Evolutionary conservation across 2,329 filamentous ascomycete species (phyloP).

Genomic region (Fusarium globosum): DNA sequence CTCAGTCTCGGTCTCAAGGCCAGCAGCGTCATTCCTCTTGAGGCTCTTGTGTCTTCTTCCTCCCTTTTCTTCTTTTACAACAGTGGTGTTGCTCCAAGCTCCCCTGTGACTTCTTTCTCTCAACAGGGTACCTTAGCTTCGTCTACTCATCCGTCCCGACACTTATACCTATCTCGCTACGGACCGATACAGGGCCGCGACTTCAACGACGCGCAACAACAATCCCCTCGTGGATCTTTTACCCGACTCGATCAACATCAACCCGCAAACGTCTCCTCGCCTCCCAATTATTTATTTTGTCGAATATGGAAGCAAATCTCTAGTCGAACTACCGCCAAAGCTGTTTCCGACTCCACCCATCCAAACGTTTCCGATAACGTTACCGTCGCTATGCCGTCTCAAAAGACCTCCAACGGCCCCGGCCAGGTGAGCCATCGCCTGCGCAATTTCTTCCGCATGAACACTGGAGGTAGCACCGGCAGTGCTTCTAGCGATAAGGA

Average conservation of each 20-base stretch:
- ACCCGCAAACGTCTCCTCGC: slow-evolving; percentile 1
- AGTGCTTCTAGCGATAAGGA: slow-evolving; percentile 53
- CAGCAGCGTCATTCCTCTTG: slow-evolving; percentile 36
- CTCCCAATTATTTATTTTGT: slow-evolving; percentile 25
- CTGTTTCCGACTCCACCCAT: slow-evolving; percentile 23
- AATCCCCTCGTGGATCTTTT: slow-evolving; percentile 24
- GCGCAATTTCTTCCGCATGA: slow-evolving; percentile 79
- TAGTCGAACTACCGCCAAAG: slow-evolving; percentile 45
- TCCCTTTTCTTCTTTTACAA: slow-evolving; percentile 25
- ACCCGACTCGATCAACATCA: slow-evolving; percentile 25
- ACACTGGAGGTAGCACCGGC: slow-evolving; percentile 55
- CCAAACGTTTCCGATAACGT: slow-evolving; percentile 14
- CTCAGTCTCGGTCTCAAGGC: slow-evolving; percentile 32
- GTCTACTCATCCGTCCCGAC: slow-evolving; percentile 4
- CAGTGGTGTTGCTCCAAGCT: slow-evolving; percentile 4
- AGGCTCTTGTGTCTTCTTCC: slow-evolving; percentile 23
- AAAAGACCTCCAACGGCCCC: slow-evolving; percentile 62
- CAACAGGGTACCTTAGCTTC: slow-evolving; percentile 2
- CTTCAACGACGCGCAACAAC: slow-evolving; percentile 24
- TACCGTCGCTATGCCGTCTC: slow-evolving; percentile 59
- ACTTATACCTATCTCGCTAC: slow-evolving; percentile 15
- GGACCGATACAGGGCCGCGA: slow-evolving; percentile 8
- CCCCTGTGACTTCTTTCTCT: slow-evolving; percentile 1
- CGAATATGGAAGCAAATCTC: slow-evolving; percentile 55
- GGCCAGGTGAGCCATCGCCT: slow-evolving; percentile 75